phyloP scores from a whole-genome alignment of 176 grass and related monocot genomes.

The barley (Hordeum vulgare) region MorexV3_pseudomolecules_assembly NC_058523.1:16795095-16795594 shows the following conservation, averaged over 20 bases:
- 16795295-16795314: background rate
- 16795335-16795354: background rate
- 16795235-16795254: background rate
- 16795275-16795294: background rate
- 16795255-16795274: background rate
- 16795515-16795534: background rate
- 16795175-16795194: background rate
- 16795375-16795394: background rate
- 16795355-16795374: background rate
- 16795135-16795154: background rate
- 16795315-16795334: background rate
- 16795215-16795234: background rate
- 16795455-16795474: background rate
- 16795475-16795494: background rate
- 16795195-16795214: background rate
- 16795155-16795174: background rate
- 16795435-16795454: fast-evolving
- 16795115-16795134: background rate
- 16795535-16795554: background rate
- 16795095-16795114: background rate
- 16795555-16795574: background rate
- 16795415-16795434: background rate
- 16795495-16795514: too few relatives aligned
- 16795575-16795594: too few relatives aligned
- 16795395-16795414: background rate